A percentile compares a stretch with the other conserved stretches of the same genome.
phyloP scores from a whole-genome alignment of 331 rosid genomes.

The Stylosanthes scabra region DNA sequence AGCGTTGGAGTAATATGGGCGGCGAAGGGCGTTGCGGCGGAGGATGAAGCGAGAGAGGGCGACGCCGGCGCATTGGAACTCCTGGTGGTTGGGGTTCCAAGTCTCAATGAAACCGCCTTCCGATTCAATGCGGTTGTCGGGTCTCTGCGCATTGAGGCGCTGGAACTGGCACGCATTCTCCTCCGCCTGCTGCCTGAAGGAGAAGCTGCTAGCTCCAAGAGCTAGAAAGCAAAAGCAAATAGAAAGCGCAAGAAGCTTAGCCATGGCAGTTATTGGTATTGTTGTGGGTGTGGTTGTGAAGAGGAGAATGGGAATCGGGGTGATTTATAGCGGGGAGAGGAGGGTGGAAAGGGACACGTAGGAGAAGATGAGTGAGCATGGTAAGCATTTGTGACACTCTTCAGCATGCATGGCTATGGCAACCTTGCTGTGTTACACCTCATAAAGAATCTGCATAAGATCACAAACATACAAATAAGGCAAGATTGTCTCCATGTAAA shows the following conservation, averaged over 20 bases:
- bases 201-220: constrained; percentile 49
- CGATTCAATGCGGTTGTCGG: constrained; percentile 48
- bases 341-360: background rate
- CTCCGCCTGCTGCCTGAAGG: constrained; percentile 22
- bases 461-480: too few relatives aligned
- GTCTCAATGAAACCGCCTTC: constrained; percentile 76
- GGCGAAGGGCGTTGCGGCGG: constrained; percentile 55
- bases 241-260: constrained; percentile 52
- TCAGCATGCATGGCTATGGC: constrained; percentile 61
- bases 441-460: background rate
- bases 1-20: constrained; percentile 63
- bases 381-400: constrained; percentile 54
- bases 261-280: constrained; percentile 42
- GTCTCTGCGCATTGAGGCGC: constrained; percentile 53
- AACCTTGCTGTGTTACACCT: constrained; percentile 49
- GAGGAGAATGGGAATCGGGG: constrained; percentile 23
- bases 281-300: too few relatives aligned
- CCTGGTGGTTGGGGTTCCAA: constrained; percentile 62
- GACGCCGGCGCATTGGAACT: constrained; percentile 62
- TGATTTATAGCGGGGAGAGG: constrained; percentile 49
- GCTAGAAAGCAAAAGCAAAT: constrained; percentile 52
- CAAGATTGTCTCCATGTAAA: too few relatives aligned
- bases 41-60: constrained; percentile 58
- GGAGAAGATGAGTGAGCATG: background rate
- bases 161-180: constrained; percentile 57